Evolutionary conservation across 352 stramenopile genomes (phyloP), one percentile per base, ranked within the genome.

Genomic region (Phytophthora melonis): DNA sequence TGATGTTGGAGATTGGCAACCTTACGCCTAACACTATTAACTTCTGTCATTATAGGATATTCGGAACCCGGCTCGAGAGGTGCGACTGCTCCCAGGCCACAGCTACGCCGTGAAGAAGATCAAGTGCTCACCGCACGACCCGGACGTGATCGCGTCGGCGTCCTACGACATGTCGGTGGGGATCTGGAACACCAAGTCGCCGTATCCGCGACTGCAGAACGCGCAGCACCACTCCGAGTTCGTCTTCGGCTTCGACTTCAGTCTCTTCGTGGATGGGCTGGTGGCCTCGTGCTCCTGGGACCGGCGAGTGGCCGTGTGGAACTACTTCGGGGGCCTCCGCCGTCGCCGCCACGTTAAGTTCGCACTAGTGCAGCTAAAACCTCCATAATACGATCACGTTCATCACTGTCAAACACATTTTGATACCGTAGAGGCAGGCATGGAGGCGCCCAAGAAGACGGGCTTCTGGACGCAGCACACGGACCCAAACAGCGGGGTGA

Each of bases 151-250:
- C 43, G 93, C 84, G 16, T 92, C 88, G 5, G 86, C 77, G 61
- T 98, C 92, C 18, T 98, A 97, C 74, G 93, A 98, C 82, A 98
- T 97, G 93, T 91, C 90, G 21, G 90, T 97, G 6, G 81, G 90
- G 8, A 68, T 98, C 10, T 98, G 93, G 93, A 93, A 97, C 77
- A 93, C 81, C 21, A 89, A 89, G 58, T 90, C 88, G 45, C 85
- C 83, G n/a, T 91, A 92, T 72, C 82, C 88, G 32, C 77, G 86
- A 13, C 80, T 95, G 62, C 89, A 96, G 70, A 90, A 79, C 21
- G 89, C 89, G 9, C 70, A 79, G 49, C 88, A 96, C 61, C 92
- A 98, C 72, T 87, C 84, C 25, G 92, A 98, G 80, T 98, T 98
- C 61, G 90, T 94, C 5, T 91, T 95, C 56, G 91, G 89, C 63